Base-by-base conservation (phyloP, 805 yeast species). In the Candida palmyrensis region DNA sequence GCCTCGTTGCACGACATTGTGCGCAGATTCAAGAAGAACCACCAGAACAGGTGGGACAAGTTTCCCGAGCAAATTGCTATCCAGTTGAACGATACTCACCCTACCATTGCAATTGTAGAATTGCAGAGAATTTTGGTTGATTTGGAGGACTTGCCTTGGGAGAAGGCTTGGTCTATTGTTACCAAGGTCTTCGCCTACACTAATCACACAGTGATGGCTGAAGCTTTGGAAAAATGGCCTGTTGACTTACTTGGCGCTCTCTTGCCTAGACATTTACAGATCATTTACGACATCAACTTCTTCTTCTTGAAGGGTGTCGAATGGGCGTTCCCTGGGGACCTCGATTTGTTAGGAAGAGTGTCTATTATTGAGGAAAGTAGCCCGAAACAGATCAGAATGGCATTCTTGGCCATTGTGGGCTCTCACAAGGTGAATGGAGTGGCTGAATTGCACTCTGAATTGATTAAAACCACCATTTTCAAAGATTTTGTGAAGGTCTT, bases 191-290 rank as follows among this genome's bases (percentile, higher is more conserved):
- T 88, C 57, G 92, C 92, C 37, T 89, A 89, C 69, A 88, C 97
- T 5, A 88, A 88, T 60, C 97, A 88, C 59, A 88, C 97, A 1
- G 97, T 88, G 28, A 81, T 88, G 86, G 80, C 80, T 40, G 97
- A 88, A 68, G 97, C 96, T 15, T 71, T 89, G 42, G 97, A 88
- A 66, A 89, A 85, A 64, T 88, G 97, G 97, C 95, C 96, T 6
- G 79, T 89, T 38, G 82, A 82, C 36, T 66, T 88, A 44, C 65
- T 88, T 42, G 85, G 82, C 29, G 79, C 73, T 48, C 61, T 88
- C 55, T 73, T 88, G 44, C 97, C 97, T 40, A 77, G 97, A 59
- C 97, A 88, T 61, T 63, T 88, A 66, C 94, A 88, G 60, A 83
- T 88, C 48, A 80, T 89, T 49, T 88, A 84, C 57, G 90, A 84